phyloP scores from a whole-genome alignment of 1,139 yeast genomes.

The Zygotorulaspora mrakii region DNA sequence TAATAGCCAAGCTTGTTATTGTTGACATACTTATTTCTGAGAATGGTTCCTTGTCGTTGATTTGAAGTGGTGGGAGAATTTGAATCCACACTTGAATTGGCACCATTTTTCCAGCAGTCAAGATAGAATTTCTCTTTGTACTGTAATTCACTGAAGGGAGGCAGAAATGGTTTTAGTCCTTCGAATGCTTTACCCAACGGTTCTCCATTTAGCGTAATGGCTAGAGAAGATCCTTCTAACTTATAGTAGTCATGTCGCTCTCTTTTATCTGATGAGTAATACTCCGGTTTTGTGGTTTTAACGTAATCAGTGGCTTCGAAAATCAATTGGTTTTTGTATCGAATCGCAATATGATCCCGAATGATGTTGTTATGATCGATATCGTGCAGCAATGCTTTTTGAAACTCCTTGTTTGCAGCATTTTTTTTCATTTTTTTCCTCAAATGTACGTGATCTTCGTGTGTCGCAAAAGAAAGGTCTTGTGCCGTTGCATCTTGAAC shows the following conservation, averaged over 20 bases:
- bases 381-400: constrained; percentile 30
- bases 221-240: constrained; percentile 40
- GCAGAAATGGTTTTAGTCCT: constrained; percentile 70
- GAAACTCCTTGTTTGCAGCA: constrained; percentile 27
- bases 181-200: constrained; percentile 62
- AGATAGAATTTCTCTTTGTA: constrained; percentile 41
- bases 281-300: constrained; percentile 49
- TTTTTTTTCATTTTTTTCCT: constrained; percentile 21
- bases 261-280: constrained; percentile 29
- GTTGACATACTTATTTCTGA: constrained; percentile 49
- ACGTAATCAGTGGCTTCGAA: constrained; percentile 87
- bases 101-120: constrained; percentile 42
- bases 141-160: constrained; percentile 57
- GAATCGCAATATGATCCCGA: constrained; percentile 85
- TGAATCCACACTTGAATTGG: constrained; percentile 10
- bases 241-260: constrained; percentile 30
- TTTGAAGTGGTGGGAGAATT: neutral
- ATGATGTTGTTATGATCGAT: constrained; percentile 38
- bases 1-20: constrained; percentile 88
- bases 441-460: constrained; percentile 14
- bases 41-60: constrained; percentile 33
- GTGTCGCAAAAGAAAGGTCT: neutral
- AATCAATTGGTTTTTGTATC: constrained; percentile 71
- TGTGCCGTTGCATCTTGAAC: constrained; percentile 1
- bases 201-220: constrained; percentile 74